A percentile compares a stretch with the other conserved stretches of the same genome.
phyloP scores from a whole-genome alignment of 441 rosid genomes.

The Macaranga tanarius region DNA sequence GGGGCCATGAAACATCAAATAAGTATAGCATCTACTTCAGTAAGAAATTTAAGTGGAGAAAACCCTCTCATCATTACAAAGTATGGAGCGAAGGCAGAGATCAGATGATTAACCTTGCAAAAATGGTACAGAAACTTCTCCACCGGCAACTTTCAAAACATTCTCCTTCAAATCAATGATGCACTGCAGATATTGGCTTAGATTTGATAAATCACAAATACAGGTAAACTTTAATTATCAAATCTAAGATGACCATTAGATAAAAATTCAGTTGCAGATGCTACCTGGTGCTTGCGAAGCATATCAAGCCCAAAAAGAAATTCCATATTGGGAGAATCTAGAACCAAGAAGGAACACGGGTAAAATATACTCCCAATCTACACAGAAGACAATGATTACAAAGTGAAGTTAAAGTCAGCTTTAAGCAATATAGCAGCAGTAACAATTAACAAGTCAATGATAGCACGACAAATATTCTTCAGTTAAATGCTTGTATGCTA shows the following conservation, averaged over 20 bases:
- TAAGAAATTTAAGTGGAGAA: slow-evolving; percentile 8
- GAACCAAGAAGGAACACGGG: slow-evolving; percentile 86
- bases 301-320: slow-evolving; percentile 97
- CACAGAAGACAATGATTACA: slow-evolving; percentile 19
- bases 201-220: slow-evolving; percentile 17
- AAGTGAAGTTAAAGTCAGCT: neutral
- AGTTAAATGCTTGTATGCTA: neutral
- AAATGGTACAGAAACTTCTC: slow-evolving; percentile 96
- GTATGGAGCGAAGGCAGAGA: slow-evolving; percentile 7
- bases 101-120: slow-evolving; percentile 64
- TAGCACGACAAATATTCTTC: neutral
- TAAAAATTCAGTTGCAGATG: slow-evolving; percentile 21
- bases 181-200: slow-evolving; percentile 47
- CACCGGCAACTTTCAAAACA: slow-evolving; percentile 89
- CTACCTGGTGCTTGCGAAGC: slow-evolving; percentile 99
- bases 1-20: slow-evolving; percentile 28
- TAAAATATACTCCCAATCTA: slow-evolving; percentile 87
- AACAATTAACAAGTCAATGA: neutral
- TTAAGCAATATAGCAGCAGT: neutral
- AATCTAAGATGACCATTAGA: slow-evolving; percentile 8
- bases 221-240: slow-evolving; percentile 6
- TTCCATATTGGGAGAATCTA: slow-evolving; percentile 97
- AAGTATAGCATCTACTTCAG: slow-evolving; percentile 7
- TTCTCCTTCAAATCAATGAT: slow-evolving; percentile 88
- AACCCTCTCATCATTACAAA: neutral